Base-by-base conservation (phyloP, 192 early-diverging fungal species). In the Entomortierella beljakovae region DNA sequence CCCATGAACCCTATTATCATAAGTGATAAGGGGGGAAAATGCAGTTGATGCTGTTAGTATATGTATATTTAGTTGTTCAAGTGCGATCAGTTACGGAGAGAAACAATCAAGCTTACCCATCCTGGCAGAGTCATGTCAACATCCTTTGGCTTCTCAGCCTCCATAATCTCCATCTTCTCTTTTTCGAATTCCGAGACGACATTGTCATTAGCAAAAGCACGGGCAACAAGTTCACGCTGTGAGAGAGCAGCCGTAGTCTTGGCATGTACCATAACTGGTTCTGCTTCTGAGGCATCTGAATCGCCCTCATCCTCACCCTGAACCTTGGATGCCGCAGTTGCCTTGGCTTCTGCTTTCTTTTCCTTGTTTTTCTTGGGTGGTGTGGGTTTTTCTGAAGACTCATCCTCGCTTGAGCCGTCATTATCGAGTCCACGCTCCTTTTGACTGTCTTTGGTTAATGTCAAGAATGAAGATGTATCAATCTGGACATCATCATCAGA, bases 181-280 rank as follows among this genome's bases (percentile, higher is more conserved):
- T 89, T 87, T 54, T 94, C 94, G 83, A 99, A 99, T 65, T 98
- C 95, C 10, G 79, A 61, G 1, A 93, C 89, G 23, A 98, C 90
- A 64, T 97, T 90, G 66, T 99, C 97, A 61, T 96, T 92, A 11
- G 96, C 94, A 87, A 99, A 99, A 18, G 98, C 98, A 68, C 95
- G 90, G 57, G 92, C 91, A 35, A 99, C 94, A 35, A 99, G 82
- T 32, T 96, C 93, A 40, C 90, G 88, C 65, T 94, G 94, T 3
- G 88, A 85, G 34, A 90, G 94, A 16, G 85, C 82, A 28, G 80
- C 75, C 1, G 84, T 82, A 8, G 83, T 85, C 51, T 85, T 88
- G 22, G 73, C 68, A 61, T 90, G 89, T 0, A 92, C 86, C 83
- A 91, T 86, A 32, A 84, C 82, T 20, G 57, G 66, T 57, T 71